These are phyloP conservation scores for Neofusicoccum laricinum DNA, from an alignment of 2,329 filamentous ascomycete species.

Conservation along the genomic window DNA sequence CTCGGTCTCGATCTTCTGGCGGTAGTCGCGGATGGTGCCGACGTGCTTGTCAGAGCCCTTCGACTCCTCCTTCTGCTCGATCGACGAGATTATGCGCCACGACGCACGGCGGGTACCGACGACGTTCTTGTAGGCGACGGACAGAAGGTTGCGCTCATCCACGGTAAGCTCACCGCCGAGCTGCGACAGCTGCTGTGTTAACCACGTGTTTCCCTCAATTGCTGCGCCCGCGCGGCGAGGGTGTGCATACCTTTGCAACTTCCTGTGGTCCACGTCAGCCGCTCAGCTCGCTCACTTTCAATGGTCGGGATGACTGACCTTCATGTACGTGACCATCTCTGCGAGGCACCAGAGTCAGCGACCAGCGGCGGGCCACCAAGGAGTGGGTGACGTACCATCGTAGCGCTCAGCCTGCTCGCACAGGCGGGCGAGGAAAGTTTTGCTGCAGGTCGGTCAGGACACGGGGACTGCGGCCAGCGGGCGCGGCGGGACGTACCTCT, in stretches of 20 bases:
- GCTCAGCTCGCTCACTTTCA: slow-evolving; percentile 5
- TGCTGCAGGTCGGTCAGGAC: slow-evolving; percentile 34
- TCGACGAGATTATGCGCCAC: slow-evolving; percentile 97
- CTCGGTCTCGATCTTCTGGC: slow-evolving; percentile 96
- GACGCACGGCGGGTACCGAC: slow-evolving; percentile 95
- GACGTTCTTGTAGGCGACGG: slow-evolving; percentile 99
- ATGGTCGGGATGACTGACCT: slow-evolving; percentile 42
- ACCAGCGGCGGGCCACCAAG: background rate
- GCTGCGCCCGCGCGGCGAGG: slow-evolving; percentile 73
- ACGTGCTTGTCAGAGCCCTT: slow-evolving; percentile 96
- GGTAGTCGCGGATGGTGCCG: slow-evolving; percentile 92
- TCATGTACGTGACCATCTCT: slow-evolving; percentile 99
- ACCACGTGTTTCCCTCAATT: slow-evolving; percentile 1
- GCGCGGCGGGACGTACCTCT: slow-evolving; percentile 41
- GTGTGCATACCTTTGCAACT: slow-evolving; percentile 18
- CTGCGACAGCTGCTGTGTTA: slow-evolving; percentile 35
- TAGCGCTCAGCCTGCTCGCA: slow-evolving; percentile 99
- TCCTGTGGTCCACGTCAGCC: slow-evolving; percentile 16
- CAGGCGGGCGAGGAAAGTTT: slow-evolving; percentile 79
- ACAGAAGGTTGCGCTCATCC: slow-evolving; percentile 96
- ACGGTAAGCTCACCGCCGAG: slow-evolving; percentile 62
- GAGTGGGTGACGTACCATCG: slow-evolving; percentile 66
- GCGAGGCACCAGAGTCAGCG: slow-evolving; percentile 26
- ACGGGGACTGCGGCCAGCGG: slow-evolving; percentile 18
- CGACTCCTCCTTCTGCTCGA: slow-evolving; percentile 99